Conservation (phyloP, 352 stramenopile species). For the Globisporangium irregulare region DNA sequence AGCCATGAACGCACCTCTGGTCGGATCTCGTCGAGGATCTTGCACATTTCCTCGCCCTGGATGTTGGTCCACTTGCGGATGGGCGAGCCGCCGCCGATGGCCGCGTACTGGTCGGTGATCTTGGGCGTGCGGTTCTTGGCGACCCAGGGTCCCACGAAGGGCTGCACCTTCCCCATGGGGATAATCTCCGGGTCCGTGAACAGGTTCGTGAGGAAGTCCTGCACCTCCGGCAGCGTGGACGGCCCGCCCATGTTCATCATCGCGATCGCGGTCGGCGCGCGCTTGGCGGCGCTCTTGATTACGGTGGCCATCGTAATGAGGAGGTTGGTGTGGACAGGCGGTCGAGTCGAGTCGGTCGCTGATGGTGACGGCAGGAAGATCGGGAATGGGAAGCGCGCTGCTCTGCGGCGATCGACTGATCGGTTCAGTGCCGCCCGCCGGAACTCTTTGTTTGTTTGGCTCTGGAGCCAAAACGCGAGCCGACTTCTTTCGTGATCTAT, state of each 20-base stretch:
- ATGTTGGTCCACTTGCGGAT: constrained; percentile 97
- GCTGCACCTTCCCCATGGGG: constrained; percentile 90
- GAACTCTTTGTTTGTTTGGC: background rate
- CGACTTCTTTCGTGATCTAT: too few species aligned
- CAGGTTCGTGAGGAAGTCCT: constrained; percentile 98
- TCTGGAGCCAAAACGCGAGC: background rate
- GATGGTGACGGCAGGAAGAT: background rate
- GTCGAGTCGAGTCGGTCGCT: background rate
- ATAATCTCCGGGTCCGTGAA: constrained; percentile 99
- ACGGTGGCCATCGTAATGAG: constrained; percentile 2
- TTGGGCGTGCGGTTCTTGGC: constrained; percentile 91
- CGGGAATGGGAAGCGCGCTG: background rate
- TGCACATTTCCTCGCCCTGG: constrained; percentile 91
- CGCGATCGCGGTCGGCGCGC: constrained; percentile 57
- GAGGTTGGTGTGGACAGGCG: background rate
- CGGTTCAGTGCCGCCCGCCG: background rate
- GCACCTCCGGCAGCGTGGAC: constrained; percentile 92
- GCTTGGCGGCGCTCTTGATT: constrained; percentile 41
- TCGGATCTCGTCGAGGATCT: constrained; percentile 88
- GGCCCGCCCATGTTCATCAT: constrained; percentile 99
- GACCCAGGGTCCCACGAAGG: constrained; percentile 75
- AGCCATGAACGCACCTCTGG: constrained; percentile 45
- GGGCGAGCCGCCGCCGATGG: constrained; percentile 97
- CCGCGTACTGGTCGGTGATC: constrained; percentile 94
- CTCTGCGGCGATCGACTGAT: background rate